Evolutionary conservation across 345 rosid genomes (phyloP), one percentile per base, ranked within the genome.

Genomic region (Gossypium turneri): DNA sequence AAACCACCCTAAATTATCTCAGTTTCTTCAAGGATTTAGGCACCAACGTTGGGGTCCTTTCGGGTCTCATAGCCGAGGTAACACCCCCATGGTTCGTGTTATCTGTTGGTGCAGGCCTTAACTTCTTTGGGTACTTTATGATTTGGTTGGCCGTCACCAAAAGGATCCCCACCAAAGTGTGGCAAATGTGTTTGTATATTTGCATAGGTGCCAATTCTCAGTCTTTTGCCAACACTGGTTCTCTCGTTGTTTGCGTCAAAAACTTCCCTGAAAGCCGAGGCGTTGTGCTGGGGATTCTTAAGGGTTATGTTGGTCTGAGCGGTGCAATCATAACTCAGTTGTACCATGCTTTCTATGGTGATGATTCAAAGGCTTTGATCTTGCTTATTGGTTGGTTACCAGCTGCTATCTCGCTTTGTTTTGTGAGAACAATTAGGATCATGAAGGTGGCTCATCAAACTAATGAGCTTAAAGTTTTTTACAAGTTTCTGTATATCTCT

Each of bases 171-270:
- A 68, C 87, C 0, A 67, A 47, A 2, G 79, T 88, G 3, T 90
- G 94, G 92, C 87, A 83, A 1, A 86, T 90, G 92, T 90, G 92
- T 77, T 72, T 86, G 44, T 90, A 88, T 76, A 90, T 90, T 12
- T 88, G 84, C 64, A 69, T 86, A 2, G 92, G 92, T 3, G 89
- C 90, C 2, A 90, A 90, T 66, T 88, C 94, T 12, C 89, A 88
- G 65, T 6, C 88, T 17, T 90, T 90, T 16, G 86, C 94, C 48
- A 85, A 86, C 78, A 88, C 92, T 0, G 90, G 92, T 0, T 65
- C 89, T 0, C 81, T 88, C 0, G 89, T 90, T 51, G 84, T 87
- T 1, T 88, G 89, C 22, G 92, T 90, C 65, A 86, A 88, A 79
- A 88, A 90, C 64, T 90, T 90, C 79, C 92, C 90, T 0, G 87